Evolutionary conservation across 306 rosid species (phyloP), one percentile per base, ranked within the genome.

Genomic region (Dryas alaskensis): DNA sequence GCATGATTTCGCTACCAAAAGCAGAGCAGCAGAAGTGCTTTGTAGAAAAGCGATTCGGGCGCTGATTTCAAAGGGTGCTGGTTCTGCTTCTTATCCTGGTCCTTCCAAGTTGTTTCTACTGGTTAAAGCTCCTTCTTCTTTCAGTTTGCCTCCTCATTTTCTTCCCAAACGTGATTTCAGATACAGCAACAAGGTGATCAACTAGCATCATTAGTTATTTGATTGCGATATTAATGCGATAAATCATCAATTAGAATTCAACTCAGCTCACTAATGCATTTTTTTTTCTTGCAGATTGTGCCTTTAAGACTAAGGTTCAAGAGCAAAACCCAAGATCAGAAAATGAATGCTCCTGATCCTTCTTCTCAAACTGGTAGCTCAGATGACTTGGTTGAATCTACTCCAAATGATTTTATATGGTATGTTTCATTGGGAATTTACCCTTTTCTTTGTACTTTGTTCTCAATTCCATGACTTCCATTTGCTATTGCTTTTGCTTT

Each of bases 121-220:
- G 86, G 88, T 92, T 62, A 88, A 89, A 79, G 99, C 92, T 52
- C 92, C 97, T 25, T 77, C 92, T 79, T 88, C 92, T 80, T 83
- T 89, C 68, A 87, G 82, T 70, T 90, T 80, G 72, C 91, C 99
- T 67, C 70, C 72, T 72, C 96, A 94, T 86, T 94, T 91, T 86
- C 92, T 94, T 55, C 97, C 98, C 54, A 94, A 91, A 67, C 92
- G 98, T 48, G 96, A 91, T 62, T 91, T 91, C 70, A 85, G 81
- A 81, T 81, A 80, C 76, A 86, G 79, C 82, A 86, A 78, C 81
- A 91, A 94, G 97, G 96, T 94, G 73, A 82, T 48, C 5, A 6
- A 37, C 61, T 57, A 57, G 5, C 19, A 6, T 7, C 65, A 5
- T 10, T 39, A 40, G 3, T 44, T 16, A 16, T 63, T 6, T 39